Base-by-base conservation (phyloP, 768 basidiomycete genomes). In the Tricholomella constricta region DNA sequence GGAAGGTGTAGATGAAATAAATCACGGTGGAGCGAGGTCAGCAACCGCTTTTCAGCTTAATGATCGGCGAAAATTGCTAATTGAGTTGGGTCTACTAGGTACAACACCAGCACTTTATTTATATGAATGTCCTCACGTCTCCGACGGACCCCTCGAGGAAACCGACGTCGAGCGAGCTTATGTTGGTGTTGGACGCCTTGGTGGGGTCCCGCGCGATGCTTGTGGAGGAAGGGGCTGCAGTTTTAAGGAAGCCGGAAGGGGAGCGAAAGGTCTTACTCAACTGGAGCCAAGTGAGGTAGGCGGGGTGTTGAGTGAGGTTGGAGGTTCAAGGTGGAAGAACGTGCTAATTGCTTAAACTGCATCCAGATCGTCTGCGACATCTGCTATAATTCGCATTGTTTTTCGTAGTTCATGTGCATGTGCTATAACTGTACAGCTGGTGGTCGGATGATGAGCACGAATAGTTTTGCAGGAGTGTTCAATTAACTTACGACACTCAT, bases 1-100 rank as follows among this genome's bases (percentile, higher is more conserved):
- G 38, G 86, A 89, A 55, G 94, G 94, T 23, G 80, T 98, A 0
- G 87, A 92, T 47, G 92, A 94, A 71, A 86, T 98, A 43, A 83
- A 83, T n/a, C n/a, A n/a, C n/a, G n/a, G 60, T 94, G 91, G 90
- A 79, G 80, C 23, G 88, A 91, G 58, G 89, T 94, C 48, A 55
- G 20, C 38, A 12, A 22, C 23, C 4, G 12, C 17, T 49, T 49
- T 35, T 27, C 15, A n/a, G 23, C 22, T 35, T 7, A 19, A 14
- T 15, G 32, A 23, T 36, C 17, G n/a, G 17, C 17, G 37, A 9
- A n/a, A 17, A 11, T 11, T n/a, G 26, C 9, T 22, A 3, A 41
- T 14, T 29, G 26, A 22, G 37, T 42, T 49, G n/a, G 43, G 35
- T 27, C 47, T 11, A 45, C 43, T 48, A 51, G 90, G 77, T 95